phyloP scores from a whole-genome alignment of 768 basidiomycete genomes.

The Pholiota conissans region DNA sequence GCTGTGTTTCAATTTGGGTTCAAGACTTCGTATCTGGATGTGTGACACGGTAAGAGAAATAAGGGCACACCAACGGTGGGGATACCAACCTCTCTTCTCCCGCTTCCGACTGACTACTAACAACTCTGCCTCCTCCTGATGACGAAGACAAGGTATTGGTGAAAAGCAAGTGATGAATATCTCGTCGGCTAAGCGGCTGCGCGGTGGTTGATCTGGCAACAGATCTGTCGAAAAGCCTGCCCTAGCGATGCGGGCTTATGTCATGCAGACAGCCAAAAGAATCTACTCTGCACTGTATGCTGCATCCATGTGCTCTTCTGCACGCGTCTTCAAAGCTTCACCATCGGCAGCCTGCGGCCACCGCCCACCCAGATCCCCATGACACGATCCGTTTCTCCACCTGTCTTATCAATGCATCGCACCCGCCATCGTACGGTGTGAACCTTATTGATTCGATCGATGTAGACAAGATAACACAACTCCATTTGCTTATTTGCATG shows the following conservation, averaged over 20 bases:
- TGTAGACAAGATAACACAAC: slow-evolving; percentile 19
- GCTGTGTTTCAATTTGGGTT: slow-evolving; percentile 25
- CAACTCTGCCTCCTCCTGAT: slow-evolving; percentile 68
- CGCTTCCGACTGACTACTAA: slow-evolving; percentile 68
- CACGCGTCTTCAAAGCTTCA: neutral
- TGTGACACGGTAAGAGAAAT: slow-evolving; percentile 4
- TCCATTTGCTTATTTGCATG: neutral
- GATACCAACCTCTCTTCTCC: slow-evolving; percentile 63
- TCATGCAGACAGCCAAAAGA: slow-evolving; percentile 1
- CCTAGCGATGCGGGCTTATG: slow-evolving; percentile 21
- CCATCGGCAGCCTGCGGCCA: neutral
- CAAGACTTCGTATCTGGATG: slow-evolving; percentile 25
- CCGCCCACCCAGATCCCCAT: slow-evolving; percentile 1
- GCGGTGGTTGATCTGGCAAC: slow-evolving; percentile 21
- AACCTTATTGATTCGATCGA: slow-evolving; percentile 18
- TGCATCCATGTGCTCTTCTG: neutral
- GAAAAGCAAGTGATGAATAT: slow-evolving; percentile 32
- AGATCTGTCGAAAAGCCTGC: slow-evolving; percentile 21
- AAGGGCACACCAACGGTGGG: slow-evolving; percentile 4
- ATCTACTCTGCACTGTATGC: neutral
- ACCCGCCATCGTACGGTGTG: neutral
- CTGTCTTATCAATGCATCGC: slow-evolving; percentile 7
- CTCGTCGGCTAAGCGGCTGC: neutral
- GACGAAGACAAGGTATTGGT: slow-evolving; percentile 53
- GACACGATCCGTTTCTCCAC: slow-evolving; percentile 12